These are phyloP conservation scores for Sphagnum fallax DNA, from an alignment of 228 moss, liverwort and hornwort genomes.

Conservation along the genomic window DNA sequence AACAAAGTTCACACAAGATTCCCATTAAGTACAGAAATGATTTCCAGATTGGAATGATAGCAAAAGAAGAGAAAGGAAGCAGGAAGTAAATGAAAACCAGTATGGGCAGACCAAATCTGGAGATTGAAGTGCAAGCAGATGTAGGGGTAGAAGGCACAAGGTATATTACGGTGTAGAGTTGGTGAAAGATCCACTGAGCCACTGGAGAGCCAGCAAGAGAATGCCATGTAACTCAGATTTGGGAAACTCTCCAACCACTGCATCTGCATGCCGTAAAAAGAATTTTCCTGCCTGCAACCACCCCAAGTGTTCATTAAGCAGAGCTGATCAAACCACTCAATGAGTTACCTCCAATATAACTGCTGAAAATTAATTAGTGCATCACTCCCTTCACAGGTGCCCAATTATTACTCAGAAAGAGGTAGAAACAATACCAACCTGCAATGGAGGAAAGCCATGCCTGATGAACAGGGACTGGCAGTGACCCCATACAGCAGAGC, in stretches of 20 bases:
- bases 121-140: background rate
- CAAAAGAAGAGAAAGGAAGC: background rate
- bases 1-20: background rate
- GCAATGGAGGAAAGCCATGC: slow-evolving; percentile 79
- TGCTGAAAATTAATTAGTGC: too few species aligned
- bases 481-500: slow-evolving; percentile 89
- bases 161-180: slow-evolving; percentile 51
- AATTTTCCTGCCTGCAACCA: slow-evolving; percentile 72
- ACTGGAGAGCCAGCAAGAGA: slow-evolving; percentile 78
- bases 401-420: background rate
- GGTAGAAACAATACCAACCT: slow-evolving; percentile 30
- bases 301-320: background rate
- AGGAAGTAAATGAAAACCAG: background rate
- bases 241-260: slow-evolving; percentile 67
- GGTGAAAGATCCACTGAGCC: slow-evolving; percentile 83
- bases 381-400: too few species aligned
- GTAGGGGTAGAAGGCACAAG: background rate
- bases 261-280: slow-evolving; percentile 90
- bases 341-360: too few species aligned
- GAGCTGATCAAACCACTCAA: background rate
- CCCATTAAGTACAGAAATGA: too few species aligned
- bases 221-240: slow-evolving; percentile 83
- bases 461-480: slow-evolving; percentile 85
- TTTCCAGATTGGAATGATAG: background rate
- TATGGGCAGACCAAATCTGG: too few species aligned